These are phyloP conservation scores for Allium fistulosum DNA, from an alignment of 106 monocot genomes.

Conservation along the genomic window DNA sequence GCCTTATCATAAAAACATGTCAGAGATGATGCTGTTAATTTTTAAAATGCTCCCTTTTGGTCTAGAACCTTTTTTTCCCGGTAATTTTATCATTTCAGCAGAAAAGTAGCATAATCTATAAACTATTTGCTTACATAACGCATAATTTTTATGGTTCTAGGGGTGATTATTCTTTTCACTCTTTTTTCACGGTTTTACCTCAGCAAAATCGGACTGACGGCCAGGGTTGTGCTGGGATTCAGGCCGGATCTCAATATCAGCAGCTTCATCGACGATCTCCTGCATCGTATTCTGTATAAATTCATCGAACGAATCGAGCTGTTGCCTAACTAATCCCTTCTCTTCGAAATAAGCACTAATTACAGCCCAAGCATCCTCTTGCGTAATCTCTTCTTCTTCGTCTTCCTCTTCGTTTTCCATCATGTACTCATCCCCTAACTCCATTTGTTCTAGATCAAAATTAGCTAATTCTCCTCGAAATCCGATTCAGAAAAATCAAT, in stretches of 20 bases:
- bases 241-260: slow-evolving; percentile 93
- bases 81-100: too few species aligned
- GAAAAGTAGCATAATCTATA: too few species aligned
- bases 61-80: too few species aligned
- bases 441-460: not conserved
- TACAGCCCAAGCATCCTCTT: slow-evolving; percentile 98
- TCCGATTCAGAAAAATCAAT: too few species aligned
- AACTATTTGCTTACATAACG: too few species aligned
- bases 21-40: too few species aligned
- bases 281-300: slow-evolving; percentile 98
- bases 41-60: too few species aligned
- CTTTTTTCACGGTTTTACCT: slow-evolving; percentile 27
- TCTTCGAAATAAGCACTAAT: slow-evolving; percentile 99
- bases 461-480: too few species aligned
- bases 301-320: slow-evolving; percentile 98
- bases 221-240: slow-evolving; percentile 97
- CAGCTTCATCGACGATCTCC: slow-evolving; percentile 94
- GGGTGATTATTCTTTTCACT: too few species aligned
- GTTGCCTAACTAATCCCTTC: slow-evolving; percentile 94
- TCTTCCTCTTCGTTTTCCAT: slow-evolving; percentile 22
- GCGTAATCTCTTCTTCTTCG: slow-evolving; percentile 91
- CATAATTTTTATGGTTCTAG: too few species aligned
- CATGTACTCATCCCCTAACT: slow-evolving; percentile 26
- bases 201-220: slow-evolving; percentile 77
- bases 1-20: too few species aligned